Conservation (phyloP, 768 basidiomycete species). For the Auricularia cornea region DNA sequence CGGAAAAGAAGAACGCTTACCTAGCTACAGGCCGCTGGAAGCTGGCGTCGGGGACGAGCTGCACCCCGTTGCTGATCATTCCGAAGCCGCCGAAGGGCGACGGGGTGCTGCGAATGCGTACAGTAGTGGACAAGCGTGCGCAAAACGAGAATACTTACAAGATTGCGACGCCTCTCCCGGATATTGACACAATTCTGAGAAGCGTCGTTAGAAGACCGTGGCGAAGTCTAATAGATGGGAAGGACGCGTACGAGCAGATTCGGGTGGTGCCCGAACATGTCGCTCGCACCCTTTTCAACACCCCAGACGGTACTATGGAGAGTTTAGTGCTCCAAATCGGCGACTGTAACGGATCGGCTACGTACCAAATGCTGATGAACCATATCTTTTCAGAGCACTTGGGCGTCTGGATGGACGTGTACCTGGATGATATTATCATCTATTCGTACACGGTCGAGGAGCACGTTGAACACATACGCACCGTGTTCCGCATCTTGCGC, state of each 20-base stretch:
- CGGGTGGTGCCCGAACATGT: conserved; percentile 12
- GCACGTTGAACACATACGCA: conserved; percentile 21
- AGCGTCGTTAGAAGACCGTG: conserved; percentile 13
- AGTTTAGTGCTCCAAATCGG: conserved; percentile 31
- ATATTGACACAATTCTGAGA: conserved; percentile 19
- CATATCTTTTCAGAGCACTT: conserved; percentile 26
- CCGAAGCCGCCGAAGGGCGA: conserved; percentile 16
- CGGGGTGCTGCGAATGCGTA: conserved; percentile 13
- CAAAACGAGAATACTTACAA: conserved; percentile 27
- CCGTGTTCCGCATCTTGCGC: conserved; percentile 26
- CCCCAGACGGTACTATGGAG: conserved; percentile 36
- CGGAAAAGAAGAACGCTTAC: conserved; percentile 24
- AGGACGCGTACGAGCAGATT: conserved; percentile 27
- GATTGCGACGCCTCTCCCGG: conserved; percentile 18
- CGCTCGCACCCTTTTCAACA: conserved; percentile 20
- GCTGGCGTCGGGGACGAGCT: conserved; percentile 18
- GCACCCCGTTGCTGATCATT: conserved; percentile 26
- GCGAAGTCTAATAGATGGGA: conserved; percentile 20
- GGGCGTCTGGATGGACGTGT: conserved; percentile 26
- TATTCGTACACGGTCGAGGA: conserved; percentile 23
- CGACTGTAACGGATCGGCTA: conserved; percentile 27
- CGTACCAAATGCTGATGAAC: conserved; percentile 38
- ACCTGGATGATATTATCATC: conserved; percentile 28
- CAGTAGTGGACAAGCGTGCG: conserved; percentile 19
- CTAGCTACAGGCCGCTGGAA: conserved; percentile 24